Conservation (phyloP, 257 asterid species). For the Nicotiana noctiflora region DNA sequence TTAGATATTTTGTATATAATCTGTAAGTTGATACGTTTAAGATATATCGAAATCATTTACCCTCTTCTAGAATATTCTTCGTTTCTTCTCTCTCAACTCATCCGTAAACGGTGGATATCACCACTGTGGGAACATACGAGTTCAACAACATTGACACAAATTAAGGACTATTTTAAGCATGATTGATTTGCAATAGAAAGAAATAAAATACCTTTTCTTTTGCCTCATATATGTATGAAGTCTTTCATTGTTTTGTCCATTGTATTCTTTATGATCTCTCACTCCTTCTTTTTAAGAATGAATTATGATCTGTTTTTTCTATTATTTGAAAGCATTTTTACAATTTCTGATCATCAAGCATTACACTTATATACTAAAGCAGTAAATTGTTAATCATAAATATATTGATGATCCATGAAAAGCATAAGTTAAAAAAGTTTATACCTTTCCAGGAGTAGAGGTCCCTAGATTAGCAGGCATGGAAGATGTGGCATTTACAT, state of each 20-base stretch:
- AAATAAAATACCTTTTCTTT: neutral
- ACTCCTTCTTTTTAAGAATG: no score
- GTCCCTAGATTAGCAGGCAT: conserved; percentile 58
- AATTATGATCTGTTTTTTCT: neutral
- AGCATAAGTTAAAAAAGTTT: neutral
- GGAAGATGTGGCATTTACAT: conserved; percentile 66
- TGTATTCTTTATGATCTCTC: neutral
- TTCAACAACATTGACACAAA: no score
- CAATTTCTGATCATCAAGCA: neutral
- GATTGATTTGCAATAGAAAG: neutral
- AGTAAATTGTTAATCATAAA: neutral
- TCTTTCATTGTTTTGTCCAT: neutral
- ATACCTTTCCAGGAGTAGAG: conserved; percentile 92
- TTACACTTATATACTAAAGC: neutral
- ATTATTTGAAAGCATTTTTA: neutral
- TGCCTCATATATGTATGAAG: neutral
- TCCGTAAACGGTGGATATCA: no score
- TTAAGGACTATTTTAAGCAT: neutral
- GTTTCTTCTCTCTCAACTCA: no score
- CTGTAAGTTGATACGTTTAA: no score
- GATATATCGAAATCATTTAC: no score
- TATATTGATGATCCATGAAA: neutral
- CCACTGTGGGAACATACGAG: no score
- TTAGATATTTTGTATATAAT: no score
- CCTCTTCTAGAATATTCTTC: no score